Base-by-base conservation (phyloP, 108 stramenopile genomes). In the Fragilariopsis cylindrus region DNA sequence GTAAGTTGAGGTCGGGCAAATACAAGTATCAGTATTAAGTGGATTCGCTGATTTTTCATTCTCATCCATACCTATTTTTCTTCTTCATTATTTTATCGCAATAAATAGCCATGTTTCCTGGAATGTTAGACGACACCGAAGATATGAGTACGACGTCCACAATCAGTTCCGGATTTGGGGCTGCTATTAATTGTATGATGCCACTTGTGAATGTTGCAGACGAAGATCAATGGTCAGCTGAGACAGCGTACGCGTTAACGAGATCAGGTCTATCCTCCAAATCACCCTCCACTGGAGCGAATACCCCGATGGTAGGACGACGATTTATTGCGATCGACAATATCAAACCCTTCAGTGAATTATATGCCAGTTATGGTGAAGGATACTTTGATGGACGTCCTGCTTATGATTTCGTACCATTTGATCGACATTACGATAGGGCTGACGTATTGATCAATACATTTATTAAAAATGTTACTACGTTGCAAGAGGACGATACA, bases 121-220 rank as follows among this genome's bases (percentile, higher is more conserved):
- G 66, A 19, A 80, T 75, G 79, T 69, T 75, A 11, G 74, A 71
- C 65, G 79, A 80, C 11, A 44, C 71, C 7, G 79, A 80, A 50
- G 57, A 70, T 42, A 42, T 19, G 18, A 42, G n/a, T 2, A 39
- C 12, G 2, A 4, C 68, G 40, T 46, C 63, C 48, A 60, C 43
- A 42, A 48, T 56, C 11, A 75, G 73, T 68, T 44, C 45, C 49
- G 83, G 83, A 56, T 74, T 84, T 55, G 83, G 85, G 7, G 81
- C 85, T 4, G 78, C 79, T 11, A 68, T 77, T 54, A 86, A 86
- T 70, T 82, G 81, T 53, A 69, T 76, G 45, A 69, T 86, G 71
- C 76, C 76, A 9, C 57, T 80, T 62, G 71, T 80, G 2, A 76
- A 84, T 18, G 66, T 75, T 1, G 76, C 41, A 4, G 60, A 76